Evolutionary conservation across 106 monocot species (phyloP).

Genomic region (Platanthera zijinensis): DNA sequence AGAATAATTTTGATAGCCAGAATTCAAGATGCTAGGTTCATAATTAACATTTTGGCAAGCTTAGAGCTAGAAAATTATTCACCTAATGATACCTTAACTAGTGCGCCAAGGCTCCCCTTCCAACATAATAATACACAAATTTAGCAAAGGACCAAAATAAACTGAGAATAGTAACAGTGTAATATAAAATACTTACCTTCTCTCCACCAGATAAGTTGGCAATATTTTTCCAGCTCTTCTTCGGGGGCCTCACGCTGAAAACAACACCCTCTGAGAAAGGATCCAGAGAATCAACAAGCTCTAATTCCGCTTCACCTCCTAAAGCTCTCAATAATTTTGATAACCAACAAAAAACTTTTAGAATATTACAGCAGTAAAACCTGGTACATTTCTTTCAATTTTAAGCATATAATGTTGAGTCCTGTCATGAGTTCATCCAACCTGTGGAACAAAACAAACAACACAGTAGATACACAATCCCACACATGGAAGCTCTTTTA

Average conservation of each 20-base stretch:
- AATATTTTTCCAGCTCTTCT: too few relatives aligned
- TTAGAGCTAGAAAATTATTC: too few relatives aligned
- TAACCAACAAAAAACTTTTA: neutral
- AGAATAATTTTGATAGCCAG: too few relatives aligned
- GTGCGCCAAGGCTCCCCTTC: too few relatives aligned
- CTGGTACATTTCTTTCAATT: conserved; percentile 99
- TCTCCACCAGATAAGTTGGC: too few relatives aligned
- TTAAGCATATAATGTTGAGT: conserved; percentile 89
- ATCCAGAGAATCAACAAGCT: conserved; percentile 97
- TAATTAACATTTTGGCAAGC: too few relatives aligned
- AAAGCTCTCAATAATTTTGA: conserved; percentile 56
- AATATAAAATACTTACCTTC: too few relatives aligned
- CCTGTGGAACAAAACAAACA: conserved; percentile 26
- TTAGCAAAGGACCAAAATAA: neutral
- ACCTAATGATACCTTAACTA: too few relatives aligned
- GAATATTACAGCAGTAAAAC: conserved; percentile 12
- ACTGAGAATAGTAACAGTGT: neutral
- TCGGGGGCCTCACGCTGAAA: conserved; percentile 94
- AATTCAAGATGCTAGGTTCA: too few relatives aligned
- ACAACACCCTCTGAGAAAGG: conserved; percentile 98
- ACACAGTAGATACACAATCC: neutral
- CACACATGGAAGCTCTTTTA: neutral
- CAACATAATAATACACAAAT: too few relatives aligned
- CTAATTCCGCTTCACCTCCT: conserved; percentile 96
- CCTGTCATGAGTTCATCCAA: conserved; percentile 97